phyloP scores from a whole-genome alignment of 2,329 filamentous ascomycete genomes.

The Fusarium pseudonygamai region DNA sequence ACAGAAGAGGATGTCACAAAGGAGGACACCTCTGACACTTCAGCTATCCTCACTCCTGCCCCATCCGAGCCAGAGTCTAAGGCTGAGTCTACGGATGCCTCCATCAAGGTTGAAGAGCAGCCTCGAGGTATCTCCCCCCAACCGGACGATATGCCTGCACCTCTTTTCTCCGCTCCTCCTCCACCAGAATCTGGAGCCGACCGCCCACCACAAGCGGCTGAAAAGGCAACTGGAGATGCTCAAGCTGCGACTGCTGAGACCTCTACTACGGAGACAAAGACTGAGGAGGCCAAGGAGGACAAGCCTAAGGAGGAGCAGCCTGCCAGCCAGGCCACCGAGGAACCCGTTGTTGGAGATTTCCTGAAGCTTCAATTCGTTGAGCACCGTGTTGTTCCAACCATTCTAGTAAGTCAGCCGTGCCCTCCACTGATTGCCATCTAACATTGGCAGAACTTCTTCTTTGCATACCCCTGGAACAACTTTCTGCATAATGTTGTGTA shows the following conservation, averaged over 20 bases:
- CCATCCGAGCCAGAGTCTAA: constrained; percentile 39
- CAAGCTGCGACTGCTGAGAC: neutral
- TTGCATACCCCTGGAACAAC: constrained; percentile 99
- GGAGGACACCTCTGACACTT: constrained; percentile 36
- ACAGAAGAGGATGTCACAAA: constrained; percentile 1
- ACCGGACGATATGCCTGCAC: constrained; percentile 74
- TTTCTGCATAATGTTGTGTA: constrained; percentile 99
- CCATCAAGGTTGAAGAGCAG: constrained; percentile 24
- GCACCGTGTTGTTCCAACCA: constrained; percentile 92
- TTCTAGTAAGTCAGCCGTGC: constrained; percentile 71
- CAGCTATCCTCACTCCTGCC: constrained; percentile 32
- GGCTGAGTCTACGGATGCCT: constrained; percentile 8
- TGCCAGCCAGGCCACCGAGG: constrained; percentile 37
- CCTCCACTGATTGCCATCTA: constrained; percentile 9
- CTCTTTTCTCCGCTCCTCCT: constrained; percentile 57
- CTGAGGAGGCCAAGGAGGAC: neutral
- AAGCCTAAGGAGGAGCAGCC: constrained; percentile 25
- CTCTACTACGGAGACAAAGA: constrained; percentile 8
- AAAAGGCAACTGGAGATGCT: constrained; percentile 23
- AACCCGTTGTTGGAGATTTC: constrained; percentile 90
- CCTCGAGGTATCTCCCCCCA: constrained; percentile 58
- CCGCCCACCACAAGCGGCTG: constrained; percentile 33
- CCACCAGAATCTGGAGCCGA: constrained; percentile 44
- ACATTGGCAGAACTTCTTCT: constrained; percentile 84
- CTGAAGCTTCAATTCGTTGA: constrained; percentile 97